Base-by-base conservation (phyloP, 179 eudicot genomes). In the Spergularia azorica region DNA sequence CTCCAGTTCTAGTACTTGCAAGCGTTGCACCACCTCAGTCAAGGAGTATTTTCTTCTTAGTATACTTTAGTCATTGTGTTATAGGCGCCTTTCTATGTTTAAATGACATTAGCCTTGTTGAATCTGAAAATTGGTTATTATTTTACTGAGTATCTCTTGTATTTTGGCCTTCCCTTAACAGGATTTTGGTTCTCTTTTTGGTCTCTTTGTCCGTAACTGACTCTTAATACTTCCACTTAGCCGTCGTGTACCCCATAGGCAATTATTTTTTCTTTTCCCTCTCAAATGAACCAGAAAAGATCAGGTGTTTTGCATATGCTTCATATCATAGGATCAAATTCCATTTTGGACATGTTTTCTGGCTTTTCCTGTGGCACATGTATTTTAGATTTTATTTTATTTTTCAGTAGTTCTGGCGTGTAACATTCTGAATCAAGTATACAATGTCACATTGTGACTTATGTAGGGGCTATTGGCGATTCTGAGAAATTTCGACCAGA, bases 401-500 rank as follows among this genome's bases (percentile, higher is more conserved):
- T 26, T 26, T 26, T 26, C 32, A 26, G 1, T 52, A 32, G 51
- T 48, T 71, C 50, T 57, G 16, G 21, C 32, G 56, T 80, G 15
- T 51, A 17, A 1, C 6, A 6, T 68, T 60, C 67, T 32, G 43
- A 73, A 51, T 50, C 3, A 59, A 64, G 58, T 68, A 55, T 43
- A 14, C 54, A 26, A 43, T 51, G 64, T 59, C 56, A 26, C 32
- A 26, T 26, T 26, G 32, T 26, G 32, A 71, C 67, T 56, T 38
- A 38, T 74, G 78, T 69, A 93, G 98, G 78, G 63, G 91, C 88
- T 86, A 80, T 95, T 63, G 90, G 89, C 75, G 93, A 90, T 55
- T 84, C 95, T 59, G 99, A 95, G 80, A 86, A 91, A 78, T 90
- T 95, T 65, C 97, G 97, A 61, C 99, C 99, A 10, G 99, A 95